A percentile compares a stretch with the other conserved stretches of the same genome.
Conservation (phyloP, 1,284 basidiomycete genomes). For the Bjerkandera adusta region DNA sequence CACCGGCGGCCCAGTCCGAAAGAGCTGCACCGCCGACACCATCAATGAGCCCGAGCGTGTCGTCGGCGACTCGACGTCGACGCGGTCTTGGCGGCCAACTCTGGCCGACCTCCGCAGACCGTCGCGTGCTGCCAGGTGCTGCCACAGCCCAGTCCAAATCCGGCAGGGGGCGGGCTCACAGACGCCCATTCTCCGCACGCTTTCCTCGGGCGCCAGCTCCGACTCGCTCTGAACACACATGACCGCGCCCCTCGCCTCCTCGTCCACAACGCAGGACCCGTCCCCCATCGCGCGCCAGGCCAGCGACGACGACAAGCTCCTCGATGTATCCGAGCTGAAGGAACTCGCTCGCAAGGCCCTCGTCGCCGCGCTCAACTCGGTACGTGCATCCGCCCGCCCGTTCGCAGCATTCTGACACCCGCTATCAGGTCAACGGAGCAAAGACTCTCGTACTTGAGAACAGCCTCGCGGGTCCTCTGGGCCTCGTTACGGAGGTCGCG, state of each 20-base stretch:
- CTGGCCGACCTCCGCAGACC: background rate
- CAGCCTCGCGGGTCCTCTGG: slow-evolving; percentile 86
- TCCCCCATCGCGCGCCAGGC: slow-evolving; percentile 20
- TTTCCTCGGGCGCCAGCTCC: slow-evolving; percentile 4
- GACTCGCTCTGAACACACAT: slow-evolving; percentile 1
- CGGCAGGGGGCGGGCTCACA: background rate
- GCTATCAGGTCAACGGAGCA: slow-evolving; percentile 78
- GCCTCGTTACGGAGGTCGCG: slow-evolving; percentile 90
- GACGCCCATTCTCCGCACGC: too few species aligned
- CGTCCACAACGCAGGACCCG: slow-evolving; percentile 24
- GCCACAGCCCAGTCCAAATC: background rate
- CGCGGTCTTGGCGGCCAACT: background rate
- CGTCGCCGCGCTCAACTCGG: slow-evolving; percentile 82
- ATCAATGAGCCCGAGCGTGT: background rate
- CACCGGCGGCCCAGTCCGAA: background rate
- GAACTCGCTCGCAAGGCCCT: slow-evolving; percentile 77
- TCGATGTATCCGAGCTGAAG: slow-evolving; percentile 73
- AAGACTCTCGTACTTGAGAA: slow-evolving; percentile 96
- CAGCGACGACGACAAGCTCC: slow-evolving; percentile 33
- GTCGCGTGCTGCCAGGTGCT: background rate
- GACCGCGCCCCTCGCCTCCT: slow-evolving; percentile 28
- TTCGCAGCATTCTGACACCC: slow-evolving; percentile 8
- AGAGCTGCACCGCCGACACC: background rate
- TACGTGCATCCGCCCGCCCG: slow-evolving; percentile 33
- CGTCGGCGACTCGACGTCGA: background rate